Evolutionary conservation across 441 rosid genomes (phyloP).

Genomic region (Capsella rubella): DNA sequence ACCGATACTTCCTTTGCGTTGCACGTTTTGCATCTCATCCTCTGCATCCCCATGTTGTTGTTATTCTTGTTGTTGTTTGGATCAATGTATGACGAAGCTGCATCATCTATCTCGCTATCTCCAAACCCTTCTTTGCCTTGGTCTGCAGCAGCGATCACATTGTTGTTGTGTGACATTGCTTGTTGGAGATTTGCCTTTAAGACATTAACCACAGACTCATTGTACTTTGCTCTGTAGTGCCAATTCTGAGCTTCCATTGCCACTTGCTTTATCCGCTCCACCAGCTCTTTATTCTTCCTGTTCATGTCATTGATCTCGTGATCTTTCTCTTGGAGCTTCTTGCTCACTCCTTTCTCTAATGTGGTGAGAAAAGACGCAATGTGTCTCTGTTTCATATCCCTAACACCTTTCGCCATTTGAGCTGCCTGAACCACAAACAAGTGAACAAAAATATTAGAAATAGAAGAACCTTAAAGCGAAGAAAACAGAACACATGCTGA

Average conservation of each 20-base stretch:
- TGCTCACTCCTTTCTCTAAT: constrained; percentile 60
- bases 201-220: constrained; percentile 63
- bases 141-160: constrained; percentile 35
- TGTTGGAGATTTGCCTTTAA: constrained; percentile 68
- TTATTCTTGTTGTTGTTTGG: constrained; percentile 41
- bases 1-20: constrained; percentile 56
- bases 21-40: constrained; percentile 60
- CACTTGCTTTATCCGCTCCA: constrained; percentile 66
- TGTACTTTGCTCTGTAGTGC: constrained; percentile 74
- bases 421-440: constrained; percentile 58
- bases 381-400: constrained; percentile 61
- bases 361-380: constrained; percentile 53
- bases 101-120: constrained; percentile 68
- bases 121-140: constrained; percentile 73
- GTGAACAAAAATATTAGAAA: constrained; percentile 23
- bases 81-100: constrained; percentile 59
- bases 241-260: constrained; percentile 63
- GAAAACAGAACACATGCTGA: constrained; percentile 4
- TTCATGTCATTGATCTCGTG: constrained; percentile 60
- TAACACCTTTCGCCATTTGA: constrained; percentile 57
- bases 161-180: constrained; percentile 54
- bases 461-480: not conserved
- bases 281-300: constrained; percentile 64
- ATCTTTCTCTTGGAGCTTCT: constrained; percentile 67
- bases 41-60: constrained; percentile 38